Percentiles rank a stretch among this genome's conserved stretches.
These are phyloP conservation scores for Eucalyptus globulus DNA, from an alignment of 345 rosid genomes.

Conservation along the genomic window DNA sequence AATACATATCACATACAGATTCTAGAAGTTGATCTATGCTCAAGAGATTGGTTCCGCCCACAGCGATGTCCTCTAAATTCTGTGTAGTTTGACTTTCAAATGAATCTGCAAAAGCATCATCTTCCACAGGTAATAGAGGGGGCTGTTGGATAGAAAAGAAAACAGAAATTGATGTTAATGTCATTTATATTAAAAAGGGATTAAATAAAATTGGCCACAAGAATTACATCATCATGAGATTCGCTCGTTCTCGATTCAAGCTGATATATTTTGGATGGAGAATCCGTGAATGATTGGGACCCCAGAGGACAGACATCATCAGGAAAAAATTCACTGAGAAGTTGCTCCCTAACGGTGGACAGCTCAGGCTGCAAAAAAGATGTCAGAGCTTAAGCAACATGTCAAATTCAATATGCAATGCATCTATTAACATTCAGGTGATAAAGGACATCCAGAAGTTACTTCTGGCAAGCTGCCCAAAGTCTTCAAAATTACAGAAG, in stretches of 20 bases:
- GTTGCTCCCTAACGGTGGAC: slow-evolving; percentile 37
- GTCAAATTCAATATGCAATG: background rate
- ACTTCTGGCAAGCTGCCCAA: slow-evolving; percentile 49
- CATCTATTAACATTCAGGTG: background rate
- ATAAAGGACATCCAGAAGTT: slow-evolving; percentile 2
- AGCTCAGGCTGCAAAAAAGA: slow-evolving; percentile 41
- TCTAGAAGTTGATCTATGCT: slow-evolving; percentile 73
- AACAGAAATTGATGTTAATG: background rate
- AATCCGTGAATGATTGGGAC: slow-evolving; percentile 37
- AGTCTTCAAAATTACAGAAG: slow-evolving; percentile 59
- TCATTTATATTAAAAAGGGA: background rate
- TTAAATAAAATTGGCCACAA: background rate
- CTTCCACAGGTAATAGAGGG: slow-evolving; percentile 30
- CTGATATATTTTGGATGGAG: slow-evolving; percentile 22
- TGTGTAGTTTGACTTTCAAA: slow-evolving; percentile 23
- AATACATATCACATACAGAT: slow-evolving; percentile 25
- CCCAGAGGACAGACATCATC: slow-evolving; percentile 84
- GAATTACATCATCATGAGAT: slow-evolving; percentile 22
- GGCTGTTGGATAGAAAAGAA: slow-evolving; percentile 7
- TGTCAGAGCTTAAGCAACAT: background rate
- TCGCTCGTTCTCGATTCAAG: slow-evolving; percentile 13
- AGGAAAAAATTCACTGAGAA: slow-evolving; percentile 66
- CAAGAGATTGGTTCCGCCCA: slow-evolving; percentile 29
- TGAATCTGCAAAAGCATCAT: slow-evolving; percentile 42
- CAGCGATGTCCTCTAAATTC: slow-evolving; percentile 4